Conservation (phyloP, 257 asterid species). For the Leonotis leonurus region DNA sequence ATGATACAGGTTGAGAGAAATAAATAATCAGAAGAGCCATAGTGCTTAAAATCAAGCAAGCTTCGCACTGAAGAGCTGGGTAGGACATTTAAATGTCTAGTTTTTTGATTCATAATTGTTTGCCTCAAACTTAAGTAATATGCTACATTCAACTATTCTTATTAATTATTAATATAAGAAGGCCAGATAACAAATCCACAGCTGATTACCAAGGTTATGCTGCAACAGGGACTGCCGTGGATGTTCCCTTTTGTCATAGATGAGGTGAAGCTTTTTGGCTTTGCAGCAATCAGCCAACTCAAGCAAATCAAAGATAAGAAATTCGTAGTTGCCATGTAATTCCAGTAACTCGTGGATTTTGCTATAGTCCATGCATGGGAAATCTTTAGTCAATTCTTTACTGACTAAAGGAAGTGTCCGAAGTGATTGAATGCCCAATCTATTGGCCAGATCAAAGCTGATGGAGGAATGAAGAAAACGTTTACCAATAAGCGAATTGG, state of each 20-base stretch:
- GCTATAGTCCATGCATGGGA: slow-evolving; percentile 87
- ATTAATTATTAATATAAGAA: slow-evolving; percentile 5
- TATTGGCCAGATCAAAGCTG: slow-evolving; percentile 68
- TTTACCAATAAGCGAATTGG: slow-evolving; percentile 54
- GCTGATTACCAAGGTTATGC: slow-evolving; percentile 82
- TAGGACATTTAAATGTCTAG: not conserved
- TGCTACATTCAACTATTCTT: not conserved
- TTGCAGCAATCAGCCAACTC: slow-evolving; percentile 98
- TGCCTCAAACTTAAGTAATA: not conserved
- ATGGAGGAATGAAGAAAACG: slow-evolving; percentile 70
- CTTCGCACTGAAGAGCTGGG: slow-evolving; percentile 7
- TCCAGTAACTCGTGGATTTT: slow-evolving; percentile 70
- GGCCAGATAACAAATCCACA: slow-evolving; percentile 11
- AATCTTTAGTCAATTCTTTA: slow-evolving; percentile 81
- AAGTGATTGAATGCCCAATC: slow-evolving; percentile 81
- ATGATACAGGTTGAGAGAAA: slow-evolving; percentile 15
- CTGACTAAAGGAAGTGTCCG: slow-evolving; percentile 81
- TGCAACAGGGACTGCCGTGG: slow-evolving; percentile 78
- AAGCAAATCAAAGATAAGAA: slow-evolving; percentile 83
- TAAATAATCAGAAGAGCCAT: not conserved
- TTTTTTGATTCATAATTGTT: not conserved
- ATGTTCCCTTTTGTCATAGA: slow-evolving; percentile 92
- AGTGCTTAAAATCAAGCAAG: not conserved
- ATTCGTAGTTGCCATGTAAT: slow-evolving; percentile 60
- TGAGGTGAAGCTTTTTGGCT: slow-evolving; percentile 79